Conservation (phyloP, 2,329 filamentous ascomycete genomes). For the Diaporthe nobilis region DNA sequence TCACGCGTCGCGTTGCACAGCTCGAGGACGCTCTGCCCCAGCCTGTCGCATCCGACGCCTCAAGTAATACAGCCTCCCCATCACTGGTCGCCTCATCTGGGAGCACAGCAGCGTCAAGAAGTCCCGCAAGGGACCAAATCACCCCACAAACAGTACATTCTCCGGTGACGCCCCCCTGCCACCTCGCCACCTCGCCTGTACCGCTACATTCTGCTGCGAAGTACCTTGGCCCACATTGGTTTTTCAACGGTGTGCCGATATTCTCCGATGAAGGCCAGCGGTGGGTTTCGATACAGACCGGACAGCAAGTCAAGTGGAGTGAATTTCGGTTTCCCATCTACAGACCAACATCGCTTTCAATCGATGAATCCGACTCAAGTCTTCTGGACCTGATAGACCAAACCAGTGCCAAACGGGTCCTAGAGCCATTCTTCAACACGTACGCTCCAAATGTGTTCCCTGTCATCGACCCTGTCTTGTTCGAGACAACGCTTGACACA, state of each 20-base stretch:
- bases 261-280: conserved; percentile 6
- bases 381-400: not conserved
- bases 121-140: not conserved
- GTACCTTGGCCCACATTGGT: conserved; percentile 7
- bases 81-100: not conserved
- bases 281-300: conserved; percentile 8
- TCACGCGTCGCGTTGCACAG: conserved; percentile 4
- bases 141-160: not conserved
- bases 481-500: not conserved
- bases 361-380: not conserved
- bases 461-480: not conserved
- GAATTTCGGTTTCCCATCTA: not conserved
- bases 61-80: not conserved
- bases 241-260: conserved; percentile 10
- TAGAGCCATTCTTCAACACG: not conserved
- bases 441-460: not conserved
- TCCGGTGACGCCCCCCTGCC: not conserved
- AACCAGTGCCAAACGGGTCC: not conserved
- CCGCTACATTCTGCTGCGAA: not conserved
- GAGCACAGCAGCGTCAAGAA: not conserved
- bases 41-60: not conserved
- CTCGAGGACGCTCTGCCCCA: conserved; percentile 8
- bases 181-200: not conserved
- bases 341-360: not conserved
- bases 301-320: conserved; percentile 14